A percentile compares a stretch with the other conserved stretches of the same genome.
These are phyloP conservation scores for Cryomyces minteri DNA, from an alignment of 495 filamentous ascomycete genomes.

Conservation along the genomic window DNA sequence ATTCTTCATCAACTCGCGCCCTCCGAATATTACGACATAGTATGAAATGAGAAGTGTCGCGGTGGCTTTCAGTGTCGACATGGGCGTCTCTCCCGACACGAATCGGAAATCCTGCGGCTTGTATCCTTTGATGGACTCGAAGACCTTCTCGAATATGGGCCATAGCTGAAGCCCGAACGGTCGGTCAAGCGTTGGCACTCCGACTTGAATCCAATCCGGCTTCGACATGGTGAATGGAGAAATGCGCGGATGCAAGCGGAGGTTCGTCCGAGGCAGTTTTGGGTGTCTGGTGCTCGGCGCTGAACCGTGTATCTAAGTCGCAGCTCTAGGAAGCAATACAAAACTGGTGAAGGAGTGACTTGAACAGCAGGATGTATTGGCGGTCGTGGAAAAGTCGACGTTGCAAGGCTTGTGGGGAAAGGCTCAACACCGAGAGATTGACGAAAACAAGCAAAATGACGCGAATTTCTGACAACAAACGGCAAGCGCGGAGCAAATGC, in stretches of 20 bases:
- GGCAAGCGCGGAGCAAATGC: too few species aligned
- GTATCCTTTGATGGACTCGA: conserved; percentile 51
- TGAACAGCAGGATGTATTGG: too few species aligned
- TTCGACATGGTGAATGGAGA: conserved; percentile 5
- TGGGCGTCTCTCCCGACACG: conserved; percentile 42
- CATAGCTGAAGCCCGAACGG: conserved; percentile 86
- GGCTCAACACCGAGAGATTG: too few species aligned
- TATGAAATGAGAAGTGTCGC: conserved; percentile 45
- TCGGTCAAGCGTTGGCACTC: conserved; percentile 59
- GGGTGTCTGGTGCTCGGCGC: background rate
- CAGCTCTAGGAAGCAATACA: too few species aligned
- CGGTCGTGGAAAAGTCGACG: too few species aligned
- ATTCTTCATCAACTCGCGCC: conserved; percentile 53
- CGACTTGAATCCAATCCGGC: conserved; percentile 18
- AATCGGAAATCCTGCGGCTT: conserved; percentile 54
- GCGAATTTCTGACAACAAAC: too few species aligned
- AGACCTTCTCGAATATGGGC: conserved; percentile 84
- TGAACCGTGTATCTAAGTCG: too few species aligned
- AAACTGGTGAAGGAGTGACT: too few species aligned
- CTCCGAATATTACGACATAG: conserved; percentile 60
- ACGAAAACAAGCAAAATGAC: too few species aligned
- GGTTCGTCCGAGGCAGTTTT: background rate
- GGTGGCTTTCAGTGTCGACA: conserved; percentile 52
- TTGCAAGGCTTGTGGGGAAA: too few species aligned
- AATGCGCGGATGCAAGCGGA: conserved; percentile 1